phyloP scores from a whole-genome alignment of 371 early-diverging fungal species.

The Massospora cicadina region DNA sequence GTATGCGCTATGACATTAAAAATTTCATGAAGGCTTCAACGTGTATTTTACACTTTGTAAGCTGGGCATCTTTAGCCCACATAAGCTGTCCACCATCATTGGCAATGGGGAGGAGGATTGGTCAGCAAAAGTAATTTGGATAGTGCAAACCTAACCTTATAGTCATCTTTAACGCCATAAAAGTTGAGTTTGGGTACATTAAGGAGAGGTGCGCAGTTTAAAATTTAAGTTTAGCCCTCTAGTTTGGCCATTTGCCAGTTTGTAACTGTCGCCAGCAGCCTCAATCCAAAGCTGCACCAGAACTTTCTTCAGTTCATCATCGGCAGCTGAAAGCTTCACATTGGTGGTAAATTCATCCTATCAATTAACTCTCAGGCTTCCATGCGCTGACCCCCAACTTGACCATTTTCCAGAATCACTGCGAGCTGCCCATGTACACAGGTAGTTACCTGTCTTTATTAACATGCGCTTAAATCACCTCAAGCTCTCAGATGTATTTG shows the following conservation, averaged over 20 bases:
- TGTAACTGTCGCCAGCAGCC: slow-evolving; percentile 40
- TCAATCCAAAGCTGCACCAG: slow-evolving; percentile 40
- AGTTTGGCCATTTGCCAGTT: slow-evolving; percentile 48
- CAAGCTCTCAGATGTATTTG: slow-evolving; percentile 70
- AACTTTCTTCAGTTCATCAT: slow-evolving; percentile 78
- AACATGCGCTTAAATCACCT: slow-evolving; percentile 94
- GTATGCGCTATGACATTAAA: slow-evolving; percentile 50
- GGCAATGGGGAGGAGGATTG: slow-evolving; percentile 61
- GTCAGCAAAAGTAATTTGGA: slow-evolving; percentile 15
- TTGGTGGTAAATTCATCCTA: slow-evolving; percentile 27
- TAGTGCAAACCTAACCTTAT: slow-evolving; percentile 15
- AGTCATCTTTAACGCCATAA: slow-evolving; percentile 48
- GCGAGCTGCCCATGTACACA: slow-evolving; percentile 36
- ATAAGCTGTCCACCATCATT: slow-evolving; percentile 52
- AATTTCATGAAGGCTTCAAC: slow-evolving; percentile 69
- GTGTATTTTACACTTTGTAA: slow-evolving; percentile 48
- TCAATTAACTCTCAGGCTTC: slow-evolving; percentile 26
- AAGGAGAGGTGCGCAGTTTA: not conserved
- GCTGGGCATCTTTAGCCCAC: slow-evolving; percentile 40
- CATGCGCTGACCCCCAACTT: slow-evolving; percentile 62
- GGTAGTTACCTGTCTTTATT: slow-evolving; percentile 75
- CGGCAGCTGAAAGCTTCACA: slow-evolving; percentile 74
- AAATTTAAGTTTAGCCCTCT: slow-evolving; percentile 16
- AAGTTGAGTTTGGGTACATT: slow-evolving; percentile 77
- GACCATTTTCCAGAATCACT: slow-evolving; percentile 64